These are phyloP conservation scores for Isabelozyma rhagii DNA, from an alignment of 805 yeast species.

Conservation along the genomic window DNA sequence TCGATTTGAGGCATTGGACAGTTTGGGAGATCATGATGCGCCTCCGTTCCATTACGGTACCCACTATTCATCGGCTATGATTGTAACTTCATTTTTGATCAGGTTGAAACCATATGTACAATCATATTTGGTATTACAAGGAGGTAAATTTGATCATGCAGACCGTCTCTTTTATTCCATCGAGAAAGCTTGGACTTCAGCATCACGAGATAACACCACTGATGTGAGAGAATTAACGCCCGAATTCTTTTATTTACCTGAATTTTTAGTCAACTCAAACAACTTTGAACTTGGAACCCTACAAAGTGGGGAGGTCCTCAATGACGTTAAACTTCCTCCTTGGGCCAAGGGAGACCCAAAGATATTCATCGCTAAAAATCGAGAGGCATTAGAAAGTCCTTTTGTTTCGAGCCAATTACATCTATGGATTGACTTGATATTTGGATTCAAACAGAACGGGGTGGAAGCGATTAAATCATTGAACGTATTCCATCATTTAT, in stretches of 20 bases:
- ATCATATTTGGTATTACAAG: constrained; percentile 75
- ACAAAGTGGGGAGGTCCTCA: constrained; percentile 59
- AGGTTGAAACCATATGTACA: constrained; percentile 79
- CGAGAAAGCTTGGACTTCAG: constrained; percentile 77
- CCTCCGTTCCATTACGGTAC: constrained; percentile 93
- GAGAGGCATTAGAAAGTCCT: constrained; percentile 81
- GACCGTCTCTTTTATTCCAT: constrained; percentile 76
- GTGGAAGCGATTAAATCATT: constrained; percentile 59
- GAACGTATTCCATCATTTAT: constrained; percentile 80
- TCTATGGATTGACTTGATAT: constrained; percentile 81
- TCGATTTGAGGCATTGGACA: constrained; percentile 65
- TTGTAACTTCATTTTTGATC: constrained; percentile 76
- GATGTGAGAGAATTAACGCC: constrained; percentile 88
- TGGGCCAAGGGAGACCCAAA: constrained; percentile 83
- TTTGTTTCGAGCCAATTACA: constrained; percentile 75
- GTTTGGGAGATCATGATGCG: constrained; percentile 53
- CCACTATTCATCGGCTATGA: constrained; percentile 92
- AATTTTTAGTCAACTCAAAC: constrained; percentile 65
- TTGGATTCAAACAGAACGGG: constrained; percentile 80
- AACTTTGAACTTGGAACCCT: constrained; percentile 65
- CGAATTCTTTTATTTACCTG: constrained; percentile 81
- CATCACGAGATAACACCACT: constrained; percentile 74
- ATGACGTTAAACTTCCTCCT: constrained; percentile 69
- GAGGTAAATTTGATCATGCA: constrained; percentile 86
- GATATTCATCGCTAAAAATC: constrained; percentile 66